Base-by-base conservation (phyloP, 176 grass and related monocot species). In the Microstegium vimineum region DNA sequence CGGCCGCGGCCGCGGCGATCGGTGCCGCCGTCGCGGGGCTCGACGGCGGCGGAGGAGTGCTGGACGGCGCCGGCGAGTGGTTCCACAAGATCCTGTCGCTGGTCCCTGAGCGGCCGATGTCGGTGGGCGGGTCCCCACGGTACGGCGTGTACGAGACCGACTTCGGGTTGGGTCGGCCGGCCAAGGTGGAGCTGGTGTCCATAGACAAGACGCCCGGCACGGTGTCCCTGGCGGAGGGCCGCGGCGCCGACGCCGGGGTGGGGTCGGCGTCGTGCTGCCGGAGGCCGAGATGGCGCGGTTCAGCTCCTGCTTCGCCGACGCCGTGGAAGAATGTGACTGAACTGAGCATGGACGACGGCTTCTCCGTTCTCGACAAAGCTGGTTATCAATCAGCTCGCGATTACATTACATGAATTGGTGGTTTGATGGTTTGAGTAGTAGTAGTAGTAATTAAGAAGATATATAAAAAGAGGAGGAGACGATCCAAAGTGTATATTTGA, bases 191-290 rank as follows among this genome's bases (percentile, higher is more conserved):
- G 89, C 82, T 95, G 72, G 60, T 88, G 41, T 91, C 96, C 70
- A 94, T 99, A 36, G 90, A 94, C 85, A 93, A 99, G 80, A 99
- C 96, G 10, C 96, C 91, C 5, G 96, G 96, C 36, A 99, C 96
- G 6, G 85, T 99, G 67, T 95, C 96, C 5, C 68, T 99, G 38
- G 93, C 96, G 0, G 96, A 99, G 85, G 74, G 87, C 34, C 46
- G 91, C 38, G 87, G 88, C 71, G 88, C 82, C 47, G 47, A 20
- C 47, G n/a, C n/a, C n/a, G 93, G 93, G 10, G 85, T 99, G 26
- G 96, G 87, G 88, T 99, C 73, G 96, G 96, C 4, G 76, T 99
- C 5, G 96, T 85, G 81, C 86, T 99, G 71, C 89, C 85, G 10
- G 87, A 89, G 85, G 38, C 62, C 76, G 90, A 94, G 42, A 99